phyloP scores from a whole-genome alignment of 345 rosid species.

The Mangifera indica region DNA sequence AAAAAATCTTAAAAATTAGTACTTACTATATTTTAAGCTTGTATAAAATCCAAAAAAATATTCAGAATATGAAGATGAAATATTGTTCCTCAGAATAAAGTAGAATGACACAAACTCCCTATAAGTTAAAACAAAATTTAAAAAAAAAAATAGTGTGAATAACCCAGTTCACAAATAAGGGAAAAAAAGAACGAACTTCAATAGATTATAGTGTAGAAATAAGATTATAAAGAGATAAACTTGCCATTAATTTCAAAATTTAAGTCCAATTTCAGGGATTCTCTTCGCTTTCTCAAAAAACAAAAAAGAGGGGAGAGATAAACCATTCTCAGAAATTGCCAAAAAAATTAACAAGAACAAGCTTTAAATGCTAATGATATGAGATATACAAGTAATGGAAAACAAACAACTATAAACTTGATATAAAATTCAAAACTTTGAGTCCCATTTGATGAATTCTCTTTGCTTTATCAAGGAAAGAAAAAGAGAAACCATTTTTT shows the following conservation, averaged over 20 bases:
- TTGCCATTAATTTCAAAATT: neutral
- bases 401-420: neutral
- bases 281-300: too few relatives aligned
- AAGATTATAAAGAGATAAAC: neutral
- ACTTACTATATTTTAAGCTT: too few relatives aligned
- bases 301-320: neutral
- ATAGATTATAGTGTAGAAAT: too few relatives aligned
- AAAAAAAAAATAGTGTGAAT: neutral
- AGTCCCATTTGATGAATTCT: neutral
- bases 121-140: neutral
- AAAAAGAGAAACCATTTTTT: neutral
- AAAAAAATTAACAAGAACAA: neutral
- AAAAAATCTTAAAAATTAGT: neutral
- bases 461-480: neutral
- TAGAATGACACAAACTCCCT: neutral
- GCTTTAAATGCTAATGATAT: too few relatives aligned
- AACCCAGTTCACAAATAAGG: neutral
- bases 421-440: too few relatives aligned
- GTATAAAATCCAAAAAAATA: too few relatives aligned
- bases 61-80: neutral
- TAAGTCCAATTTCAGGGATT: neutral
- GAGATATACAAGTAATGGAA: neutral
- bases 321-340: neutral
- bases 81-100: neutral
- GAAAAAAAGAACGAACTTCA: neutral